Evolutionary conservation across 352 stramenopile species (phyloP), one percentile per base, ranked within the genome.

Genomic region (Pythium biforme): DNA sequence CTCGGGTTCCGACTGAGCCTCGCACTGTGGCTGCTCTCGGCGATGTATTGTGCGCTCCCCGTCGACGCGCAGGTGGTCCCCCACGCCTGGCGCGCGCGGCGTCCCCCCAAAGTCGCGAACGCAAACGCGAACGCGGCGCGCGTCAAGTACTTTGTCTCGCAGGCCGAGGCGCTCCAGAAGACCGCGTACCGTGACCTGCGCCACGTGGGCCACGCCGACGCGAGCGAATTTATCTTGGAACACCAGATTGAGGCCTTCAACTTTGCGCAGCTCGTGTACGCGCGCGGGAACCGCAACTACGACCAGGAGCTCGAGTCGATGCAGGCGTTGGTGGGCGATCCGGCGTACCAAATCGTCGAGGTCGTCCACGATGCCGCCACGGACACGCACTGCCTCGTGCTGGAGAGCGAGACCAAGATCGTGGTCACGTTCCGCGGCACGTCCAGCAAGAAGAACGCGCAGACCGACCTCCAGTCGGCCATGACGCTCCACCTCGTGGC

Each of bases 221-320:
- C 69, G 10, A 48, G 59, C 15, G 72, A 74, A 12, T 83, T 83
- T 48, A 66, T 83, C 17, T 55, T 83, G 45, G 60, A 76, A 15
- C 58, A 52, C 12, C 75, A 83, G 23, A 62, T 83, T 15, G 62
- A 79, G 33, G 66, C 72, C 12, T 81, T 83, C 70, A 83, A 83
- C 39, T 70, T 79, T 49, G 64, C 72, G 1, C 72, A 79, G 40
- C 65, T 83, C 19, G 72, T 72, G 11, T 81, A 83, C 47, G 62
- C 67, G 12, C 76, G 75, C 11, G 75, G 75, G 2, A 73, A 72
- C 52, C 66, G 62, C n/a, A 48, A 74, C 27, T 75, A 81, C 61
- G 59, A 68, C 50, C 59, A 72, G 41, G 62, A 75, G 4, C 33
- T 60, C 15, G 46, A 63, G 23, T 39, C 57, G 12, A 17, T 83